Conservation (phyloP, 2,329 filamentous ascomycete species). For the Venturia asperata region DNA sequence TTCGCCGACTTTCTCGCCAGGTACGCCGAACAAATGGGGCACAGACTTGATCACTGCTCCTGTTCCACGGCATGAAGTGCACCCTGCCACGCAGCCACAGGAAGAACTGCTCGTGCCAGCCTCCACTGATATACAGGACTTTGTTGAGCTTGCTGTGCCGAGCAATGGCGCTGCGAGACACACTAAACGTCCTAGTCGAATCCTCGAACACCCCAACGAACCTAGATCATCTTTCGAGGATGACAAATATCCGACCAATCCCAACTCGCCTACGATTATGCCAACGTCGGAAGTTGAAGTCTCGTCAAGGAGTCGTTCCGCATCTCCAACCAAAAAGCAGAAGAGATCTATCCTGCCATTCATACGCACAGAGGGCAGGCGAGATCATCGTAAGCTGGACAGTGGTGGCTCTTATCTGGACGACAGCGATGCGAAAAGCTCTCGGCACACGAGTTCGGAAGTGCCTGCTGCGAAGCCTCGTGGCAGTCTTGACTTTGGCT, state of each 20-base stretch:
- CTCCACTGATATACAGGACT: slow-evolving; percentile 1
- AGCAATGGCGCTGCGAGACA: slow-evolving; percentile 22
- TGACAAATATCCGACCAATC: slow-evolving; percentile 33
- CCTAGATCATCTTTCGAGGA: slow-evolving; percentile 34
- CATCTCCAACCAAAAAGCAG: slow-evolving; percentile 29
- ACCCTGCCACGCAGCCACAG: slow-evolving; percentile 12
- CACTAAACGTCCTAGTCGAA: slow-evolving; percentile 24
- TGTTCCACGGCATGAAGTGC: neutral
- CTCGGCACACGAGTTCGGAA: slow-evolving; percentile 31
- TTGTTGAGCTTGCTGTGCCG: neutral
- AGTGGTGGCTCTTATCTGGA: slow-evolving; percentile 28
- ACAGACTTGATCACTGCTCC: slow-evolving; percentile 18
- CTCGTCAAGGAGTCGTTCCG: slow-evolving; percentile 32
- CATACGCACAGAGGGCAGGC: slow-evolving; percentile 35
- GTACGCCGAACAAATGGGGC: slow-evolving; percentile 37
- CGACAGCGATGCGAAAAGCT: slow-evolving; percentile 20
- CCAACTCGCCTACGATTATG: slow-evolving; percentile 33
- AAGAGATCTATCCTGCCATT: slow-evolving; percentile 33
- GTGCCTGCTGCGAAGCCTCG: slow-evolving; percentile 27
- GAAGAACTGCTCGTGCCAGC: neutral
- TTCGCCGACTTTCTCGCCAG: slow-evolving; percentile 36
- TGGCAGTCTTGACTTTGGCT: slow-evolving; percentile 28
- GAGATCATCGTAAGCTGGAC: slow-evolving; percentile 30
- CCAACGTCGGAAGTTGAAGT: slow-evolving; percentile 30
- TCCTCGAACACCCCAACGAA: slow-evolving; percentile 22